Conservation (phyloP, 176 grass and related monocot species). For the Themeda triandra region DNA sequence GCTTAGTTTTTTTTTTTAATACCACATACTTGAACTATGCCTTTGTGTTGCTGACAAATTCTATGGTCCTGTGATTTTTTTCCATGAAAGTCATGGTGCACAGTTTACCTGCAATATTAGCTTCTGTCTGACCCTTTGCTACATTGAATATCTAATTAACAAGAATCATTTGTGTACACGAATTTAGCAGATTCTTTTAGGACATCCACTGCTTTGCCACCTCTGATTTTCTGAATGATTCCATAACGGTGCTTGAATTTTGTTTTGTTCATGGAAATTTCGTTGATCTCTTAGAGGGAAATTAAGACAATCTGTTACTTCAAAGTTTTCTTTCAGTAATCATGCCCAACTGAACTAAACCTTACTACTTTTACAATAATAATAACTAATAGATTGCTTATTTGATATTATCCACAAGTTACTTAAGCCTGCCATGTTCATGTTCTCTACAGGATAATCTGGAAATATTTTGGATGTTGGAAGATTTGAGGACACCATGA, state of each 20-base stretch:
- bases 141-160: background rate
- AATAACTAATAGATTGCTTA: background rate
- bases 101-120: background rate
- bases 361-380: background rate
- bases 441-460: background rate
- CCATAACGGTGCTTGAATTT: background rate
- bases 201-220: background rate
- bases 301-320: background rate
- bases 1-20: too few relatives aligned
- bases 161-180: background rate
- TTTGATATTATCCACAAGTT: background rate
- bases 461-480: background rate
- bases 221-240: background rate
- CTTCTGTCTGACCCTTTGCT: background rate
- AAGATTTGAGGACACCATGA: background rate
- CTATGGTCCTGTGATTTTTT: background rate
- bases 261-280: background rate
- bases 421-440: background rate
- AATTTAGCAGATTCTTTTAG: background rate
- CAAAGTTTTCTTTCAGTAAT: conserved; percentile 1
- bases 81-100: background rate
- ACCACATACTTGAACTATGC: too few relatives aligned
- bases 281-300: background rate
- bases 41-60: background rate
- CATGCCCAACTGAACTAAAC: background rate